A percentile compares a stretch with the other conserved stretches of the same genome.
These are phyloP conservation scores for Mucor racemosus DNA, from an alignment of 371 early-diverging fungal genomes.

Conservation along the genomic window DNA sequence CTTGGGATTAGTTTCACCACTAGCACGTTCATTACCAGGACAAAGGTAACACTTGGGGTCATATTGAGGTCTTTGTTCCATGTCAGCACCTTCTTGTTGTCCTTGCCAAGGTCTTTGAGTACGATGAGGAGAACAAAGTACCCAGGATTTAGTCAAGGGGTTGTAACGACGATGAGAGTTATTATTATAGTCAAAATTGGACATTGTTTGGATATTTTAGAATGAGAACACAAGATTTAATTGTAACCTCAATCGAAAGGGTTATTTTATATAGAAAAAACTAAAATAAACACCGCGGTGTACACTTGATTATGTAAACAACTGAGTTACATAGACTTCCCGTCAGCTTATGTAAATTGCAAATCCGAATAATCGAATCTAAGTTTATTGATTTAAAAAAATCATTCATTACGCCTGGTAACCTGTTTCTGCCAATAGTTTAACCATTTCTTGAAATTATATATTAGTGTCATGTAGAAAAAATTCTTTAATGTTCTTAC, in stretches of 20 bases:
- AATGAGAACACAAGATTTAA: not conserved
- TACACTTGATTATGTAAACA: conserved; percentile 27
- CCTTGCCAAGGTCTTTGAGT: conserved; percentile 95
- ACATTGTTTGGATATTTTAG: not conserved
- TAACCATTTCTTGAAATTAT: conserved; percentile 26
- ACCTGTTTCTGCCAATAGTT: conserved; percentile 26
- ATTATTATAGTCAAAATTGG: conserved; percentile 44
- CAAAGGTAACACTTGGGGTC: conserved; percentile 88
- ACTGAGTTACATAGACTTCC: conserved; percentile 16
- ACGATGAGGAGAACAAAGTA: conserved; percentile 94
- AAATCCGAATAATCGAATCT: not conserved
- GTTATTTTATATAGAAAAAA: conserved; percentile 7
- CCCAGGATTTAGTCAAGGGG: conserved; percentile 87
- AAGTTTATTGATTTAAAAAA: not conserved
- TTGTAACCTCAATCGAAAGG: not conserved
- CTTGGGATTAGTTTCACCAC: conserved; percentile 75
- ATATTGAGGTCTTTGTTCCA: conserved; percentile 60
- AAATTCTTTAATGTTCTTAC: conserved; percentile 16
- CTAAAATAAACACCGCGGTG: conserved; percentile 17
- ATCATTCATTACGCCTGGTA: conserved; percentile 12
- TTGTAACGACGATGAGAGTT: conserved; percentile 91
- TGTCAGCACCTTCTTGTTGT: conserved; percentile 61
- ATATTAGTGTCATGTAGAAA: not conserved
- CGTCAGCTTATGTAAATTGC: conserved; percentile 14
- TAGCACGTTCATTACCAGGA: conserved; percentile 82